Conservation (phyloP, 2,329 filamentous ascomycete species). For the Calonectria honghensis region DNA sequence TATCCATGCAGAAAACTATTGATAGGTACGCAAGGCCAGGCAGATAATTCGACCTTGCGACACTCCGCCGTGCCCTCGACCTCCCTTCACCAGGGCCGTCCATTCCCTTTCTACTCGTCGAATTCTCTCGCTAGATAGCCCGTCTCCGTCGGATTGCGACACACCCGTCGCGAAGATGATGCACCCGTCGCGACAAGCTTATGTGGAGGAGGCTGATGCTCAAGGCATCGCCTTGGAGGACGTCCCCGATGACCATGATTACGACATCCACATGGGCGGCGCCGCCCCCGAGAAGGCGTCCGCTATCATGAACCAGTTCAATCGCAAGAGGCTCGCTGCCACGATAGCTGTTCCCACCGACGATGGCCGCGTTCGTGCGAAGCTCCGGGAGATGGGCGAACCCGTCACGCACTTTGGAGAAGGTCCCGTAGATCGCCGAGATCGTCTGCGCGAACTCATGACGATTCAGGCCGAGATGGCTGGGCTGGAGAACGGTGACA, state of each 20-base stretch:
- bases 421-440: slow-evolving; percentile 88
- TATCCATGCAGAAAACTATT: slow-evolving; percentile 26
- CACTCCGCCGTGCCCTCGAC: background rate
- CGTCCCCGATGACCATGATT: slow-evolving; percentile 84
- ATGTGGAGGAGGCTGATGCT: slow-evolving; percentile 88
- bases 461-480: slow-evolving; percentile 81
- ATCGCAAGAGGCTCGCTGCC: slow-evolving; percentile 91
- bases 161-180: slow-evolving; percentile 70
- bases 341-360: slow-evolving; percentile 95
- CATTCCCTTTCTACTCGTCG: background rate
- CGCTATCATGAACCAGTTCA: slow-evolving; percentile 90
- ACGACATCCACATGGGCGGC: slow-evolving; percentile 81
- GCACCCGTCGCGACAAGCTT: slow-evolving; percentile 93
- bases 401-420: slow-evolving; percentile 97
- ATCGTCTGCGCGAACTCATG: slow-evolving; percentile 88
- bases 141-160: slow-evolving; percentile 20
- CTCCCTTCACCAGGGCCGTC: background rate
- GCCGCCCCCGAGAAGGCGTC: slow-evolving; percentile 87
- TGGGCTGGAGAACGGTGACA: slow-evolving; percentile 74
- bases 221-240: slow-evolving; percentile 69
- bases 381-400: slow-evolving; percentile 90
- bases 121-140: background rate
- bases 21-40: slow-evolving; percentile 38
- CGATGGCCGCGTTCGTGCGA: slow-evolving; percentile 87
- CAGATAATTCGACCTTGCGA: slow-evolving; percentile 3